Evolutionary conservation across 2,329 filamentous ascomycete species (phyloP).

Genomic region (Coniochaeta sp.): DNA sequence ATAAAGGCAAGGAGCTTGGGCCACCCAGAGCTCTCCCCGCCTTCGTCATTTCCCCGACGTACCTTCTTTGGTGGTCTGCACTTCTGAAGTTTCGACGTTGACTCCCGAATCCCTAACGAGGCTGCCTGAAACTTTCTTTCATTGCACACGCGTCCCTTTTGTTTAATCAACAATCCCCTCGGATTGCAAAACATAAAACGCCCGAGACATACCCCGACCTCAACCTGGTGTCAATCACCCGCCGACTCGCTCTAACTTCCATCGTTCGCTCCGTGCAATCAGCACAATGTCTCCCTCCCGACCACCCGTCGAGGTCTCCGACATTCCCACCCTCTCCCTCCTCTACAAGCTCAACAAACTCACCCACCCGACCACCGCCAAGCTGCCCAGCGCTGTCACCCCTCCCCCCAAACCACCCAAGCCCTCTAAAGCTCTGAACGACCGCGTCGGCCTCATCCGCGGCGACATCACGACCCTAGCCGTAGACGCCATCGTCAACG

Average conservation of each 20-base stretch:
- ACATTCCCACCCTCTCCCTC: conserved; percentile 55
- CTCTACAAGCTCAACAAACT: conserved; percentile 59
- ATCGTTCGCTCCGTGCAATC: not conserved
- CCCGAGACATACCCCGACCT: too few relatives aligned
- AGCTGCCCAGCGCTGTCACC: conserved; percentile 12
- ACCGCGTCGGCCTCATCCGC: conserved; percentile 61
- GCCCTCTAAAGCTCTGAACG: conserved; percentile 52
- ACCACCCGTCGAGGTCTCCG: conserved; percentile 16
- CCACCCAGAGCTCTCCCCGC: conserved; percentile 4
- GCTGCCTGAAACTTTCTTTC: too few relatives aligned
- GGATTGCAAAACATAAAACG: too few relatives aligned
- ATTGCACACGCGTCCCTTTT: too few relatives aligned
- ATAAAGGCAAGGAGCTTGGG: not conserved
- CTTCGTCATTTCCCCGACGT: too few relatives aligned
- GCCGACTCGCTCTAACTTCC: not conserved
- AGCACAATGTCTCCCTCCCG: not conserved
- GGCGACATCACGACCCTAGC: conserved; percentile 76
- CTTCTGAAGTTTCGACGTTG: too few relatives aligned
- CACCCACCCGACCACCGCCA: conserved; percentile 9
- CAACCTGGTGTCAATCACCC: not conserved
- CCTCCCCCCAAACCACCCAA: conserved; percentile 13
- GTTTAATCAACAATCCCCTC: too few relatives aligned
- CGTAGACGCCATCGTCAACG: conserved; percentile 85
- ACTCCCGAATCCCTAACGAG: too few relatives aligned
- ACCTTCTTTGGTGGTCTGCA: too few relatives aligned